Conservation (phyloP, 306 rosid genomes). For the Begonia peltatifolia region DNA sequence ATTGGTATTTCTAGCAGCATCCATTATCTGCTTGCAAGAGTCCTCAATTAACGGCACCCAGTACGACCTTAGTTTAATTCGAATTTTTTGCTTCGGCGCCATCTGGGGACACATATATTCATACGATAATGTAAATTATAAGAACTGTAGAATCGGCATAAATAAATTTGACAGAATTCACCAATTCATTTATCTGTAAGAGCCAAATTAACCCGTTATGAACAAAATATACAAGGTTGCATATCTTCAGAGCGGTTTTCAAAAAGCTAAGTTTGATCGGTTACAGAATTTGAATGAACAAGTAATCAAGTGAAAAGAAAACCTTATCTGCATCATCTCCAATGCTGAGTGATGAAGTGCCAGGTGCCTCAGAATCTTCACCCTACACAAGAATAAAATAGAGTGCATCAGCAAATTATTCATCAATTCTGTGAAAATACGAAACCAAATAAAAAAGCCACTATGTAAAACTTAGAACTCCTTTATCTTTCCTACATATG, state of each 20-base stretch:
- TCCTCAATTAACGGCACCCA: conserved; percentile 88
- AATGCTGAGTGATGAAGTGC: conserved; percentile 42
- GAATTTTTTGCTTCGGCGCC: conserved; percentile 86
- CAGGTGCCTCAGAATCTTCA: conserved; percentile 43
- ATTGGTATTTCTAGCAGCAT: conserved; percentile 80
- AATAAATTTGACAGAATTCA: too few species aligned
- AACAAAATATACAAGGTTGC: too few species aligned
- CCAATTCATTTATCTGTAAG: too few species aligned
- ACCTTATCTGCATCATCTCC: conserved; percentile 65
- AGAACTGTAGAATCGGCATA: too few species aligned
- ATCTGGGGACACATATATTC: conserved; percentile 31
- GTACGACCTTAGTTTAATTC: conserved; percentile 94
- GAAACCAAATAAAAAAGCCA: too few species aligned
- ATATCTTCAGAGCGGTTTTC: too few species aligned
- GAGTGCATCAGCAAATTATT: too few species aligned
- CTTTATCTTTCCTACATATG: too few species aligned
- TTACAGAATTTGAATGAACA: neutral
- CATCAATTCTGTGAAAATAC: too few species aligned
- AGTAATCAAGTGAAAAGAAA: neutral
- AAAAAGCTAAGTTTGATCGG: neutral
- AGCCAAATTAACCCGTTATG: too few species aligned
- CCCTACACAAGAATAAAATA: conserved; percentile 14
- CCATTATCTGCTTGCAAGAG: conserved; percentile 95
- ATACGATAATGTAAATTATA: too few species aligned
- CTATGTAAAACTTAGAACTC: too few species aligned